phyloP scores from a whole-genome alignment of 2,329 filamentous ascomycete species.

The Epichloe uncinata region DNA sequence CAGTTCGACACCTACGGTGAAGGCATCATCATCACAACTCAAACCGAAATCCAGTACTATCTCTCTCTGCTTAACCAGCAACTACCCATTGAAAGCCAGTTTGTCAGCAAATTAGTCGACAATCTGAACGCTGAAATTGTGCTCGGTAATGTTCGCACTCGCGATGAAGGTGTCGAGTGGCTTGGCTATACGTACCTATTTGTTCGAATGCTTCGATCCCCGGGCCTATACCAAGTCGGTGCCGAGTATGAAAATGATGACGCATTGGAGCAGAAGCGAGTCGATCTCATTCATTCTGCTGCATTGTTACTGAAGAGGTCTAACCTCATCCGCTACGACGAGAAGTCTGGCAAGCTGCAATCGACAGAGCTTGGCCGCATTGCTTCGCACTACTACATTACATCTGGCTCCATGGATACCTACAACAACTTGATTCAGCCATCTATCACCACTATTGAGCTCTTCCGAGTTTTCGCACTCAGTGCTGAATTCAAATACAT shows the following conservation, averaged over 20 bases:
- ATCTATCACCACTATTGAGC: constrained; percentile 81
- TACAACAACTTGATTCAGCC: constrained; percentile 95
- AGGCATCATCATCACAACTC: constrained; percentile 96
- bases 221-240: constrained; percentile 88
- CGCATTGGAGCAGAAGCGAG: constrained; percentile 85
- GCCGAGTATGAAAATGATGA: constrained; percentile 91
- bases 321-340: constrained; percentile 87
- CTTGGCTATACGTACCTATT: constrained; percentile 97
- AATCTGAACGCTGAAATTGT: constrained; percentile 96
- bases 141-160: constrained; percentile 76
- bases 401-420: constrained; percentile 87
- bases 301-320: constrained; percentile 77
- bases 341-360: constrained; percentile 77
- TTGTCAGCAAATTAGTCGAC: constrained; percentile 84
- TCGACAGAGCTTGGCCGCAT: constrained; percentile 90
- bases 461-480: constrained; percentile 91
- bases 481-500: constrained; percentile 99
- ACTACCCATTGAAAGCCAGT: constrained; percentile 91
- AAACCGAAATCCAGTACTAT: constrained; percentile 93
- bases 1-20: constrained; percentile 98
- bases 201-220: constrained; percentile 91
- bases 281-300: constrained; percentile 94
- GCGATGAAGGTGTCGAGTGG: constrained; percentile 98
- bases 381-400: constrained; percentile 97
- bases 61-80: constrained; percentile 94